Evolutionary conservation across 164 flowering plant species (phyloP).

Genomic region (Euptelea pleiosperma): DNA sequence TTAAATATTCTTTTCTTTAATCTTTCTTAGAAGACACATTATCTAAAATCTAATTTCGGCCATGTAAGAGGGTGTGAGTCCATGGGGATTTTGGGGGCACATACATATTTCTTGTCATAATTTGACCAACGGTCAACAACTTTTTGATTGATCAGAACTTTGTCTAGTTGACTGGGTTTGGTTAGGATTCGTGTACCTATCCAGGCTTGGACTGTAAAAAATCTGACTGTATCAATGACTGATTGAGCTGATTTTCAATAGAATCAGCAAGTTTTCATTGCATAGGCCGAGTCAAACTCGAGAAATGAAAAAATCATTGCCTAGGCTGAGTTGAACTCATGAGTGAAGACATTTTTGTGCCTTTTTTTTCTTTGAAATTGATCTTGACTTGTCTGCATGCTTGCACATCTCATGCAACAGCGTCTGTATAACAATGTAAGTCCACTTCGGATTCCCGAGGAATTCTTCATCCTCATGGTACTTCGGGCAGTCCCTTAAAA

Average conservation of each 20-base stretch:
- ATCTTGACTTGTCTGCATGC: no score
- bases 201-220: neutral
- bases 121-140: no score
- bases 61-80: neutral
- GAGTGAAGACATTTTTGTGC: no score
- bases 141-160: neutral
- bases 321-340: neutral
- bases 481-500: no score
- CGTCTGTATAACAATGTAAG: no score
- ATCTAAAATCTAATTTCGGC: neutral
- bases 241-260: neutral
- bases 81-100: neutral
- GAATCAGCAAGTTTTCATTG: neutral
- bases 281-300: neutral
- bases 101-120: neutral
- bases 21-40: neutral
- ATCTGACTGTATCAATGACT: neutral
- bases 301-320: neutral
- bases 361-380: no score
- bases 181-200: neutral
- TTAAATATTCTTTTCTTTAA: neutral
- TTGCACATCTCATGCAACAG: no score
- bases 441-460: no score
- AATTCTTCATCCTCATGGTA: no score
- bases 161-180: neutral